Evolutionary conservation across 73 alveolate species (phyloP).

Genomic region (Paramecium sexaurelia): DNA sequence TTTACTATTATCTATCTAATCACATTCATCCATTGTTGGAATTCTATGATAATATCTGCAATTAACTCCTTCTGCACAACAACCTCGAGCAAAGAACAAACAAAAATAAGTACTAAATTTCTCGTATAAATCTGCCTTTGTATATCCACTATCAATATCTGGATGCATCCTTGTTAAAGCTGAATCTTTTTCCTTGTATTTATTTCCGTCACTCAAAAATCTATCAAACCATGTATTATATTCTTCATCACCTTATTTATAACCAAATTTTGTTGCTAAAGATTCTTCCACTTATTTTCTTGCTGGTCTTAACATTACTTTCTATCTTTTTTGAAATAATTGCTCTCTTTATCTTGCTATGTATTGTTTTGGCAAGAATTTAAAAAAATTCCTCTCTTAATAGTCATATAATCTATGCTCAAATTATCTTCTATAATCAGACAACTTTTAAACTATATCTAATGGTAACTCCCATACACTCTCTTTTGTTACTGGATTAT

Average conservation of each 20-base stretch:
- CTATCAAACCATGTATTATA: slow-evolving; percentile 99
- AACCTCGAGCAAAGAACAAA: slow-evolving; percentile 93
- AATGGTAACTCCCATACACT: slow-evolving; percentile 94
- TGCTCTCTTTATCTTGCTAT: slow-evolving; percentile 47
- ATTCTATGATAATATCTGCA: slow-evolving; percentile 97
- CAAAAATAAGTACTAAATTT: slow-evolving; percentile 93
- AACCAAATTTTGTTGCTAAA: slow-evolving; percentile 89
- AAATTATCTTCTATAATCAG: slow-evolving; percentile 36
- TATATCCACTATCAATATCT: slow-evolving; percentile 94
- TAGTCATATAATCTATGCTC: slow-evolving; percentile 41
- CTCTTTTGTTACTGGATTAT: slow-evolving; percentile 90
- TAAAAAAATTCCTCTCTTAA: slow-evolving; percentile 67
- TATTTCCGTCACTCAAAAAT: slow-evolving; percentile 89
- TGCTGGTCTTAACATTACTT: slow-evolving; percentile 93
- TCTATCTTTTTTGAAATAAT: slow-evolving; percentile 64
- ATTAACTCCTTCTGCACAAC: slow-evolving; percentile 98
- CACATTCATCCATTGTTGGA: slow-evolving; percentile 91
- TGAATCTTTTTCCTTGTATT: slow-evolving; percentile 76
- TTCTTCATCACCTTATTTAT: slow-evolving; percentile 98
- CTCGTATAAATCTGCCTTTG: slow-evolving; percentile 94
- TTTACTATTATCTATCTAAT: slow-evolving; percentile 86
- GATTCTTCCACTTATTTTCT: slow-evolving; percentile 93
- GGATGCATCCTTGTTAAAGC: slow-evolving; percentile 95
- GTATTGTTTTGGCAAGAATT: slow-evolving; percentile 66
- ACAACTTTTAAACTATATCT: slow-evolving; percentile 6